Evolutionary conservation across 2,329 filamentous ascomycete genomes (phyloP), one percentile per base, ranked within the genome.

Genomic region (Chaetomium sp.): DNA sequence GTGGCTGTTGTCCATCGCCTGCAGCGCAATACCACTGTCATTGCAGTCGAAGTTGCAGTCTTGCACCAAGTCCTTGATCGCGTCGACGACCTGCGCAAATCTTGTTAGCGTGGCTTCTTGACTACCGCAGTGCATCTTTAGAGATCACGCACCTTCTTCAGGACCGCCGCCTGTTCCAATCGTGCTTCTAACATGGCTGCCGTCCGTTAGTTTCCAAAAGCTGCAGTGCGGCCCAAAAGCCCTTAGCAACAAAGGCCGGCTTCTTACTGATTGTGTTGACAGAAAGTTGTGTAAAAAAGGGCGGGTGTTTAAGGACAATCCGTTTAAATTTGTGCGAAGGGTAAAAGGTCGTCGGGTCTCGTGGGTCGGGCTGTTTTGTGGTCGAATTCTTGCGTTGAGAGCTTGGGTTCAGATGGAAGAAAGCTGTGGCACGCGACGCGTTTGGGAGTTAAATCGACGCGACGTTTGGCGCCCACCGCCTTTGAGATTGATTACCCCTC

Each of bases 1-100:
- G 76, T 99, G 94, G 50, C 91, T 97, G 84, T 97, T 99, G 80
- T 99, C 94, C 95, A 99, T 99, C 69, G 94, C 94, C 76, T 99
- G 94, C 55, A 99, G 88, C 51, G 92, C 91, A 69, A 99, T 94
- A 61, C 94, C 94, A 54, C 90, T 92, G 81, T 99, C 95, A 87
- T 97, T 99, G 87, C 95, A 99, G 81, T 99, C 94, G 78, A 99
- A 99, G 78, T 99, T 99, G 86, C 94, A 99, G 78, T 99, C 94
- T 76, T 97, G 94, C 53, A 99, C 94, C 51, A 99, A 85, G 69
- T 99, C 94, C 77, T 96, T 97, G 85, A 99, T 96, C 67, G 95
- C 90, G 72, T 99, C 95, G 68, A 99, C 91, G 61, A 97, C 89
- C 91, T 96, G 56, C 19, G 12, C 6, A n/a, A 6, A 8, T 2